Base-by-base conservation (phyloP, 2,329 filamentous ascomycete genomes). In the Chaetomiaceae sp. region DNA sequence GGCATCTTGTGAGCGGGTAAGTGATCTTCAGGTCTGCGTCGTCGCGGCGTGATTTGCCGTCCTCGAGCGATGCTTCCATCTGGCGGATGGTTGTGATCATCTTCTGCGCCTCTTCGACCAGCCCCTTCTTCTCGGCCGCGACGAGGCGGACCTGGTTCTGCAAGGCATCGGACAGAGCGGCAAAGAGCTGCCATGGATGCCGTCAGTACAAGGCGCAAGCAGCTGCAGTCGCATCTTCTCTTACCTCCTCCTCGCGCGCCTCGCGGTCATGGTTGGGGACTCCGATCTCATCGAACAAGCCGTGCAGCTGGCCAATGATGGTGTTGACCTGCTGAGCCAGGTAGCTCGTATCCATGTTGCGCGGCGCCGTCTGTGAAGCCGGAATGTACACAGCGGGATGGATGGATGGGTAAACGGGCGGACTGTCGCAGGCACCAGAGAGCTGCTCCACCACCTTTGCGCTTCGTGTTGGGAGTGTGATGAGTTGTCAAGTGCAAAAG, bases 251-350 rank as follows among this genome's bases (percentile, higher is more conserved):
- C 67, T 97, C 92, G 63, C 93, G 81, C 44, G 82, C 78, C 66
- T 97, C 90, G 64, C 93, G 87, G 69, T 97, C 93, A 82, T 96
- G 90, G 64, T 75, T 83, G 23, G 92, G 82, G n/a, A 99, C 87
- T 53, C 93, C 93, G 64, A 99, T 99, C 67, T 99, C 92, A 68
- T 99, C 93, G 65, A 96, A 99, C 51, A 97, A 81, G 58, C 87
- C 87, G 71, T 97, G 92, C 55, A 99, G 80, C 71, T 96, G 90
- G 69, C 82, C 83, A 67, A 97, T 90, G 66, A 96, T 96, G 63
- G 82, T 89, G 60, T 89, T 93, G 72, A 99, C 89, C 81, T 97
- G 93, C 69, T 95, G 89, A 62, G 89, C 87, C 66, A 97, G 78
- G 70, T 95, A 95, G 68, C 87, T 89, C 53, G 91, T 89, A 72